These are phyloP conservation scores for Musa itinerans DNA, from an alignment of 176 grass and related monocot species.

Conservation along the genomic window DNA sequence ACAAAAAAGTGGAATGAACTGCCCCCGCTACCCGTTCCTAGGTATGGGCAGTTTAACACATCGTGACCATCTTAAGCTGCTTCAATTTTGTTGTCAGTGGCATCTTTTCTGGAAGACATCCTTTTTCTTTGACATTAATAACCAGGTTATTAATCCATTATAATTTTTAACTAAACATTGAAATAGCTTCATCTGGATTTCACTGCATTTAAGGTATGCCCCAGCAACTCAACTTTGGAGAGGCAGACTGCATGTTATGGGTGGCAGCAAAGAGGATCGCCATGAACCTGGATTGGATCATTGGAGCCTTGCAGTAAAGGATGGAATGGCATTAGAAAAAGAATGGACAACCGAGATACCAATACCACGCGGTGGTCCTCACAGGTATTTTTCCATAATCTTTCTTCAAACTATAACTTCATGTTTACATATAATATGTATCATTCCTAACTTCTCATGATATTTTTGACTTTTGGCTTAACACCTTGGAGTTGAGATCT, in stretches of 20 bases:
- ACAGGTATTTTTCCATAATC: conserved; percentile 32
- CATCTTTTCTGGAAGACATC: background rate
- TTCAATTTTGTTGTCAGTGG: background rate
- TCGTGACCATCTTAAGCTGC: background rate
- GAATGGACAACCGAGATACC: conserved; percentile 56
- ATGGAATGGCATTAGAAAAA: conserved; percentile 66
- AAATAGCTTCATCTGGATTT: background rate
- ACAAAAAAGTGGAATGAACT: conserved; percentile 53
- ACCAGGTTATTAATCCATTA: background rate
- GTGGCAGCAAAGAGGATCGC: conserved; percentile 77
- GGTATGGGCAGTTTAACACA: conserved; percentile 31
- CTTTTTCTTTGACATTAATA: background rate
- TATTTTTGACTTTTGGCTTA: background rate
- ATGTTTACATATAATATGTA: background rate
- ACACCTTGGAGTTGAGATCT: background rate
- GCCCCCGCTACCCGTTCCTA: conserved; percentile 61
- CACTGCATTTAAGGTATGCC: conserved; percentile 50
- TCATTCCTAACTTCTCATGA: background rate
- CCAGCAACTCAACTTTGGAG: conserved; percentile 85
- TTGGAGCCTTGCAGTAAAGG: conserved; percentile 79
- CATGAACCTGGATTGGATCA: conserved; percentile 79
- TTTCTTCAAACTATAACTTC: background rate
- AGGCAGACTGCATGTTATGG: conserved; percentile 82
- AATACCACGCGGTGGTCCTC: conserved; percentile 85
- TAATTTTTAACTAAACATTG: background rate